Evolutionary conservation across 805 yeast genomes (phyloP), one percentile per base, ranked within the genome.

Genomic region (Zygoascus ofunaensis): DNA sequence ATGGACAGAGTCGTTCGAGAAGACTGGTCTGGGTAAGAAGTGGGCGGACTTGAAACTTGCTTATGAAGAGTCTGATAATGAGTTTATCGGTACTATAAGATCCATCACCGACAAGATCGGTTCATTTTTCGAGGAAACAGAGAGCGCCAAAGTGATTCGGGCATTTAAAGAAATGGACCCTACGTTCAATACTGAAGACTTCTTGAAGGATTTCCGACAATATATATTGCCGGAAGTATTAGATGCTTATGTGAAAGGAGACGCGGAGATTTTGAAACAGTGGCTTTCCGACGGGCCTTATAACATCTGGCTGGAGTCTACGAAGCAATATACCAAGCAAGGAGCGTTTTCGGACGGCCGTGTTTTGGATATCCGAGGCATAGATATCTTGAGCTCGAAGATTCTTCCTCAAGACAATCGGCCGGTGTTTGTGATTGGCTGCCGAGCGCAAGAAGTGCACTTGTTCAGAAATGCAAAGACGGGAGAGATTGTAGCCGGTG

Each of bases 271-370:
- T 18, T 73, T 92, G 61, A 85, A 89, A 64, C 69, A 71, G 56
- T 92, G 99, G 99, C 77, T 92, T 48, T 81, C 94, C 41, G 98
- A 92, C 67, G 97, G 97, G 23, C 97, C 98, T 37, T 90, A 68
- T 69, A 90, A 90, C 62, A 94, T 92, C 48, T 87, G 94, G 77
- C 77, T 83, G 53, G 95, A 96, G 28, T 86, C 84, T 63, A 87
- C 90, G 62, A 92, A 92, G 65, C 94, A 85, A 60, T 79, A 87
- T 62, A 76, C 82, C 60, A 95, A 89, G 57, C 94, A 89, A 64
- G 94, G 94, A 4, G 70, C 90, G 44, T 85, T 84, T 58, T 80
- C 95, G 12, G 98, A 92, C 56, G 90, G 96, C 37, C 78, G 79
- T 52, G 86, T 92, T 51, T 73, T 92, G 58, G 99, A 92, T 62